phyloP scores from a whole-genome alignment of 257 asterid genomes.

The Salvia miltiorrhiza region DNA sequence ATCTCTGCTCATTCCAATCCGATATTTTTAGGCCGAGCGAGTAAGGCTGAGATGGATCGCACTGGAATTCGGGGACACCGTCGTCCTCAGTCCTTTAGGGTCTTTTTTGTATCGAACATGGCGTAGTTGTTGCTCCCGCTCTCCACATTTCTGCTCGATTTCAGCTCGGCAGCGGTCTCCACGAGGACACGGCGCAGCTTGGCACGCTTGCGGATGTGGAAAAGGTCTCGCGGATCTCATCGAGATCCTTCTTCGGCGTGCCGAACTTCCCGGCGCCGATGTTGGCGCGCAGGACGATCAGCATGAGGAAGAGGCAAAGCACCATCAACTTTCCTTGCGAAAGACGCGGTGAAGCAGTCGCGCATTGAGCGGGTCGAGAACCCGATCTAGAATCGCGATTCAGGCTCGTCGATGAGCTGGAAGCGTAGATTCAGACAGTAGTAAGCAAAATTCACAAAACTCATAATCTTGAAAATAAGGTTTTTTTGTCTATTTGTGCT shows the following conservation, averaged over 20 bases:
- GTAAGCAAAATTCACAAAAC: not conserved
- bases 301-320: constrained; percentile 65
- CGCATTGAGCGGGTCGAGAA: constrained; percentile 50
- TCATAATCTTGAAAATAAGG: not conserved
- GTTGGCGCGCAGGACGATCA: constrained; percentile 64
- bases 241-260: constrained; percentile 80
- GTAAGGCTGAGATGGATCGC: constrained; percentile 54
- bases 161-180: constrained; percentile 29
- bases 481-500: not conserved
- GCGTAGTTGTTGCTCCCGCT: constrained; percentile 43
- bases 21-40: constrained; percentile 68
- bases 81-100: constrained; percentile 68
- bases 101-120: constrained; percentile 46
- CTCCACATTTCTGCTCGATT: constrained; percentile 6
- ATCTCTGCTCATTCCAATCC: constrained; percentile 78
- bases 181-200: constrained; percentile 80
- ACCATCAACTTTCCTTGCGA: constrained; percentile 64
- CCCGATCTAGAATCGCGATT: constrained; percentile 53
- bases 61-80: constrained; percentile 44
- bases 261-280: constrained; percentile 90
- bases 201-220: constrained; percentile 54
- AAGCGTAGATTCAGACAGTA: not conserved
- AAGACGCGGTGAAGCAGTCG: constrained; percentile 57
- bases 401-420: not conserved
- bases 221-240: constrained; percentile 79